Conservation (phyloP, 73 alveolate genomes). For the Tetrahymena borealis region DNA sequence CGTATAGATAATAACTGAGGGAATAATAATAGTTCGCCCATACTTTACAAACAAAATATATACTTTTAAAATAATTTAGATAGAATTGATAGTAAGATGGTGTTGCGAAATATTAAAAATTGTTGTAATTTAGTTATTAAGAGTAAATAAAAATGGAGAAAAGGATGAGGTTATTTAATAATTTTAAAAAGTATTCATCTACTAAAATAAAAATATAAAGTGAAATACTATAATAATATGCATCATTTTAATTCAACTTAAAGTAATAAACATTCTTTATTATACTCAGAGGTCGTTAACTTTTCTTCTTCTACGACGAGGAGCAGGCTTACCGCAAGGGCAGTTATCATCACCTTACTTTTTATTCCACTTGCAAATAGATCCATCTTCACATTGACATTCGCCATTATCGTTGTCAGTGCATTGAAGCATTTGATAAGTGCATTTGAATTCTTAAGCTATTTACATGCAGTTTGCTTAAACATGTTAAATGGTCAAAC, state of each 20-base stretch:
- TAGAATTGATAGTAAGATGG: no score
- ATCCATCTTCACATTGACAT: slow-evolving; percentile 46
- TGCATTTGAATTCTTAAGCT: slow-evolving; percentile 44
- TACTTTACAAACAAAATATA: no score
- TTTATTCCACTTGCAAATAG: slow-evolving; percentile 34
- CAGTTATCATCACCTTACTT: slow-evolving; percentile 38
- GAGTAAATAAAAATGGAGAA: no score
- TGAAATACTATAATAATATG: neutral
- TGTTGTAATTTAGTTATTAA: no score
- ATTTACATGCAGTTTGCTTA: slow-evolving; percentile 29
- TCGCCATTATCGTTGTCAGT: slow-evolving; percentile 39
- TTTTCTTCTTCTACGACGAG: slow-evolving; percentile 43
- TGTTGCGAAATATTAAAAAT: no score
- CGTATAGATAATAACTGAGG: no score
- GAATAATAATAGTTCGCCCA: no score
- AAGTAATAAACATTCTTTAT: neutral
- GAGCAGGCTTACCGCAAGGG: slow-evolving; percentile 42
- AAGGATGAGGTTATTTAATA: no score
- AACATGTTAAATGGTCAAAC: neutral
- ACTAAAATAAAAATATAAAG: no score
- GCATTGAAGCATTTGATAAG: slow-evolving; percentile 31
- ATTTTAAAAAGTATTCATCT: no score
- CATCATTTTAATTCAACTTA: neutral
- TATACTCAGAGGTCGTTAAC: slow-evolving; percentile 22
- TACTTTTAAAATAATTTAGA: no score